Evolutionary conservation across 768 basidiomycete genomes (phyloP).

Genomic region (Hortiboletus campestris): DNA sequence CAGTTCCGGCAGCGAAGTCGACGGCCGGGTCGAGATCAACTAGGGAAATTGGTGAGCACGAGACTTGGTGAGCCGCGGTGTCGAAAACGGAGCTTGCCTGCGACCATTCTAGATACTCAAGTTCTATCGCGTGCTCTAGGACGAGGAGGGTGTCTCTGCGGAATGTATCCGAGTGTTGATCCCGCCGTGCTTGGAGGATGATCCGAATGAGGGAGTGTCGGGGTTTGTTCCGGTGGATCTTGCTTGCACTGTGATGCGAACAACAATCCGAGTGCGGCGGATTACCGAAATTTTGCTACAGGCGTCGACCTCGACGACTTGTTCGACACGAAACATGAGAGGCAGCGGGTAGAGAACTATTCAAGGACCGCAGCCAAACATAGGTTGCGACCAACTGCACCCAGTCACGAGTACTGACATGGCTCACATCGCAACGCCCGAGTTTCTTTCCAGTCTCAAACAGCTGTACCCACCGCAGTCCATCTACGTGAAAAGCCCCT

Average conservation of each 20-base stretch:
- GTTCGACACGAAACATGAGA: neutral
- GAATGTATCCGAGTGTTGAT: neutral
- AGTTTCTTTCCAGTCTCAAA: conserved; percentile 45
- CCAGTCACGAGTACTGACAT: no score
- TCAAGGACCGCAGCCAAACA: neutral
- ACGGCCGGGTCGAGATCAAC: conserved; percentile 55
- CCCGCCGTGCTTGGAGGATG: neutral
- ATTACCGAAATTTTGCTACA: neutral
- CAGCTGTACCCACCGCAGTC: conserved; percentile 40
- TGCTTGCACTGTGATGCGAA: neutral
- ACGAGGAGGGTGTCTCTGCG: neutral
- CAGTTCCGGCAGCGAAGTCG: conserved; percentile 79
- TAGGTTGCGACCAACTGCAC: neutral
- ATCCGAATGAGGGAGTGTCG: neutral
- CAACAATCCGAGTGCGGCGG: neutral
- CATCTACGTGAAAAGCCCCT: conserved; percentile 42
- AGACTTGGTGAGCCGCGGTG: neutral
- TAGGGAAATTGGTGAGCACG: conserved; percentile 6
- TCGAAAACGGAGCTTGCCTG: conserved; percentile 11
- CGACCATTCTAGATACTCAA: conserved; percentile 14
- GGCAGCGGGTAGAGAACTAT: neutral
- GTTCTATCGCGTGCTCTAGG: neutral
- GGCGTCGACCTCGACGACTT: neutral
- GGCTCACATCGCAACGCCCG: conserved; percentile 40
- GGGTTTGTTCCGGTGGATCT: neutral